These are phyloP conservation scores for Picochlorum sp. DNA, from an alignment of 139 green algal species.

Conservation along the genomic window DNA sequence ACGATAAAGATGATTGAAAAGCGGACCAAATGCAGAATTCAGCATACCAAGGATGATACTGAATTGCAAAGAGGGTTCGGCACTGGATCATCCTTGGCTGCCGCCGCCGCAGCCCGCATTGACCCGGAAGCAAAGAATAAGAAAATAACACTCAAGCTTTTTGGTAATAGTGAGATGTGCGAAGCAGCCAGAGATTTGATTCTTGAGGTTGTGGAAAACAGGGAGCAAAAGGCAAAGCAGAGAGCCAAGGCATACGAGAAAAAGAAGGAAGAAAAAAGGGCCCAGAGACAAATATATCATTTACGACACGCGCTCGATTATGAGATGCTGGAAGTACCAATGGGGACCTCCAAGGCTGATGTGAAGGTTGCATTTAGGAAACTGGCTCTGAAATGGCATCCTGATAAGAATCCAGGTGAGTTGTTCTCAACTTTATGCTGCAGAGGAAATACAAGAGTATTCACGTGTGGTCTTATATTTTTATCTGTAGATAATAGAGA, in stretches of 20 bases:
- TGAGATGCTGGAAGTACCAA: conserved; percentile 57
- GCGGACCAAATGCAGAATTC: conserved; percentile 65
- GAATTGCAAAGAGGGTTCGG: conserved; percentile 60
- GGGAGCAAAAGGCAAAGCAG: conserved; percentile 77
- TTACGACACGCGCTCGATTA: conserved; percentile 70
- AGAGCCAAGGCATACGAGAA: conserved; percentile 70
- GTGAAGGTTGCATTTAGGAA: conserved; percentile 69
- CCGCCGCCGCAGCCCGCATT: too few relatives aligned
- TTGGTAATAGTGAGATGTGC: conserved; percentile 54
- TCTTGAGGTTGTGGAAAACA: conserved; percentile 43
- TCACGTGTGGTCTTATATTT: not conserved
- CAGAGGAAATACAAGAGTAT: not conserved
- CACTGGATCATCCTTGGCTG: too few relatives aligned
- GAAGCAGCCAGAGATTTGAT: conserved; percentile 59
- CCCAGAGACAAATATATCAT: conserved; percentile 69
- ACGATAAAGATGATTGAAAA: conserved; percentile 76
- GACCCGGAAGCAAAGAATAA: conserved; percentile 13
- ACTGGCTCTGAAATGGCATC: conserved; percentile 72
- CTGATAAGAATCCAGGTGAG: conserved; percentile 67
- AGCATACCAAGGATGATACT: conserved; percentile 63
- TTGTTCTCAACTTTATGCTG: not conserved
- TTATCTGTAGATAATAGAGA: conserved; percentile 34
- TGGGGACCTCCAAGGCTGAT: conserved; percentile 64
- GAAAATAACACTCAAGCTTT: conserved; percentile 63
- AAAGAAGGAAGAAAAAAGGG: conserved; percentile 45